Evolutionary conservation across 2,329 filamentous ascomycete species (phyloP).

Genomic region (Fusarium redolens): DNA sequence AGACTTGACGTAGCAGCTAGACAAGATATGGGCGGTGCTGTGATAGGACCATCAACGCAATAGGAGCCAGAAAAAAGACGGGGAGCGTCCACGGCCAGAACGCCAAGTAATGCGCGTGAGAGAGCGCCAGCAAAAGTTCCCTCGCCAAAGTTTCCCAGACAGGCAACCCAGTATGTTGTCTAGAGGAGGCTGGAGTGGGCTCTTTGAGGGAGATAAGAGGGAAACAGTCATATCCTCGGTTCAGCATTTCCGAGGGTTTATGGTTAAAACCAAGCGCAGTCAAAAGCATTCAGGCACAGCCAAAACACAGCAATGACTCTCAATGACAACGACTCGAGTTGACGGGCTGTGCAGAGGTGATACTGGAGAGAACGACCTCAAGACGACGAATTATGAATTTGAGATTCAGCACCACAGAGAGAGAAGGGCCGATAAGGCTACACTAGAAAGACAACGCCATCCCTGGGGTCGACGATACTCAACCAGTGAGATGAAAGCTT

Average conservation of each 20-base stretch:
- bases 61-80: slow-evolving; percentile 35
- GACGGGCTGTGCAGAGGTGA: slow-evolving; percentile 26
- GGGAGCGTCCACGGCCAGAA: slow-evolving; percentile 40
- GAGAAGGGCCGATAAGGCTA: slow-evolving; percentile 43
- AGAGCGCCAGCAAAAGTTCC: slow-evolving; percentile 56
- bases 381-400: slow-evolving; percentile 24
- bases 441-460: slow-evolving; percentile 37
- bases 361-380: slow-evolving; percentile 2
- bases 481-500: slow-evolving; percentile 44
- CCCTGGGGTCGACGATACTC: slow-evolving; percentile 28
- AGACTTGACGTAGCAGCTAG: slow-evolving; percentile 45
- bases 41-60: slow-evolving; percentile 45
- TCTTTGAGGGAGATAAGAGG: slow-evolving; percentile 45
- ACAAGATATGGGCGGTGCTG: slow-evolving; percentile 44
- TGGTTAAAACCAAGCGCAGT: slow-evolving; percentile 11
- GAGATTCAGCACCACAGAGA: slow-evolving; percentile 30
- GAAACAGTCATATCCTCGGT: slow-evolving; percentile 24
- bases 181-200: slow-evolving; percentile 42
- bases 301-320: slow-evolving; percentile 3
- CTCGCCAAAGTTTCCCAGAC: slow-evolving; percentile 51
- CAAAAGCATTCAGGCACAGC: slow-evolving; percentile 21
- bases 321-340: background rate
- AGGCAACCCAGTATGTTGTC: slow-evolving; percentile 51
- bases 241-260: slow-evolving; percentile 15
- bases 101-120: slow-evolving; percentile 51